phyloP scores from a whole-genome alignment of 768 basidiomycete genomes.

The Suillus cothurnatus region DNA sequence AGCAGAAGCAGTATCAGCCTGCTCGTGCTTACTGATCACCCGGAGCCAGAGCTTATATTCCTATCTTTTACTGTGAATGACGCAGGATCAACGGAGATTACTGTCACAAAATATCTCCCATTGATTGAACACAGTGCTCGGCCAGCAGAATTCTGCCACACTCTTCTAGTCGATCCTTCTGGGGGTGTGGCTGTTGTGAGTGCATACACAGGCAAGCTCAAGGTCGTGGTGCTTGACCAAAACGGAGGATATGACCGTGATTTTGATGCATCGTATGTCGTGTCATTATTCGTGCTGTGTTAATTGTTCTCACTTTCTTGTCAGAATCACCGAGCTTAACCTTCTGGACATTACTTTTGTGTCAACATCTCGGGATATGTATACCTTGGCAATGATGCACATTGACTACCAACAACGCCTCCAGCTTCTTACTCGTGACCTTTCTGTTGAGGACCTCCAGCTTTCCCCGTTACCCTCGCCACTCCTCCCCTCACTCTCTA shows the following conservation, averaged over 20 bases:
- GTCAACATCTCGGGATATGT: conserved; percentile 39
- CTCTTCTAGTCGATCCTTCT: conserved; percentile 65
- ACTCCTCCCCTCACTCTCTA: conserved; percentile 52
- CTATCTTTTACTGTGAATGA: conserved; percentile 50
- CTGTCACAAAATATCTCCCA: conserved; percentile 45
- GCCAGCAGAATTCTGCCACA: conserved; percentile 70
- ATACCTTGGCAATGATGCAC: conserved; percentile 67
- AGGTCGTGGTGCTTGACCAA: conserved; percentile 54
- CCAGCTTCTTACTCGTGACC: conserved; percentile 64
- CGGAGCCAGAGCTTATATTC: conserved; percentile 71
- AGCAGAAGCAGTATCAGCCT: conserved; percentile 45
- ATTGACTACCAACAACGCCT: conserved; percentile 61
- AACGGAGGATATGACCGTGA: conserved; percentile 56
- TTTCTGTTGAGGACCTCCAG: conserved; percentile 45
- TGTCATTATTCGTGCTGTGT: conserved; percentile 8
- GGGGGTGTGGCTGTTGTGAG: conserved; percentile 63
- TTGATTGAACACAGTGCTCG: conserved; percentile 61
- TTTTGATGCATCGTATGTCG: conserved; percentile 64
- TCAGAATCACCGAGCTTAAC: conserved; percentile 66
- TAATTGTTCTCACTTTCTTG: conserved; percentile 4
- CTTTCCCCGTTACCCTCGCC: conserved; percentile 53
- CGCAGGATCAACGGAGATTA: conserved; percentile 36
- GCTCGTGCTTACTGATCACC: conserved; percentile 73
- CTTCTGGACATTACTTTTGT: conserved; percentile 70
- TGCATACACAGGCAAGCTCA: conserved; percentile 72